Evolutionary conservation across 257 asterid genomes (phyloP).

Genomic region (Nicotiana knightiana): DNA sequence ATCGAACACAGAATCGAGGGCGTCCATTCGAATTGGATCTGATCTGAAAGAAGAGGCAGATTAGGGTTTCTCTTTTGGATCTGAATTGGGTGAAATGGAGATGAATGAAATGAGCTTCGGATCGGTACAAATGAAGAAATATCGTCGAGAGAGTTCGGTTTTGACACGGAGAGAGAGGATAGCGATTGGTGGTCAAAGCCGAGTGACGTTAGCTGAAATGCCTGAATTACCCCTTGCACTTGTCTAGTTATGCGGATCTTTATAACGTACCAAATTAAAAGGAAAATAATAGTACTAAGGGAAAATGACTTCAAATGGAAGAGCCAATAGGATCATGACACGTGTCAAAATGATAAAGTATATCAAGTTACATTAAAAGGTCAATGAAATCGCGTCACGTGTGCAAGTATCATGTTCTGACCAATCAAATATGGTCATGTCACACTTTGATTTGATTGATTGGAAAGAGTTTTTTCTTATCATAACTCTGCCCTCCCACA

Average conservation of each 20-base stretch:
- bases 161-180: neutral
- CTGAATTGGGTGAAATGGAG: neutral
- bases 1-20: conserved; percentile 31
- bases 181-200: neutral
- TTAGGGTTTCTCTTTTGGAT: neutral
- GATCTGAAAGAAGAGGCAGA: neutral
- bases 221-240: conserved; percentile 2
- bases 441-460: too few relatives aligned
- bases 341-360: too few relatives aligned
- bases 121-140: neutral
- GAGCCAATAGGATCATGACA: too few relatives aligned
- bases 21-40: conserved; percentile 16
- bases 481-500: too few relatives aligned
- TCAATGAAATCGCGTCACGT: too few relatives aligned
- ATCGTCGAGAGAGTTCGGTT: neutral
- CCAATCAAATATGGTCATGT: too few relatives aligned
- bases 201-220: conserved; percentile 4
- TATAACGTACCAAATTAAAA: neutral
- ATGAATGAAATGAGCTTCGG: neutral
- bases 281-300: neutral
- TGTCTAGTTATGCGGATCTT: neutral
- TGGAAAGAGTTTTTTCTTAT: too few relatives aligned
- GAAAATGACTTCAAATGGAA: too few relatives aligned
- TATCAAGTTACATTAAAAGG: too few relatives aligned
- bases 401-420: too few relatives aligned